Base-by-base conservation (phyloP, 106 monocot genomes). In the Allium cepa region DNA sequence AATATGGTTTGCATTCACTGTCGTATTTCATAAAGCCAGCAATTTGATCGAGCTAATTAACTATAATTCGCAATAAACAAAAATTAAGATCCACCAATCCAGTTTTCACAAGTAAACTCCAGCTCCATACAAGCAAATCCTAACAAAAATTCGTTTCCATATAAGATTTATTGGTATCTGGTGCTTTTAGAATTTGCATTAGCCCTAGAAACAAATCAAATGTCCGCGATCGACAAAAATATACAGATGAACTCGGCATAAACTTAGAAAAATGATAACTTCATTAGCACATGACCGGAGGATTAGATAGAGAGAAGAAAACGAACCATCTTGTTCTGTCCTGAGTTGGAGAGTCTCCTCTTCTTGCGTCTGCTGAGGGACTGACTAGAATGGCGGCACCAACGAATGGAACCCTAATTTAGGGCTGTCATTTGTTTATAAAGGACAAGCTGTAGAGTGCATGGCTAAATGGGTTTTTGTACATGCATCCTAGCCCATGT, bases 261-360 rank as follows among this genome's bases (percentile, higher is more conserved):
- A 61, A 27, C 8, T 11, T 11, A 61, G 27, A 61, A 28, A 17
- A 59, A 17, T 17, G 16, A 59, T 0, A 59, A 59, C 18, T 11
- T 28, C 26, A 1, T 61, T 15, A 14, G 36, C 10, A 46, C 10
- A 63, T 46, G 46, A 63, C 36, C 4, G 15, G 46, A 47, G 61
- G 62, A n/a, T 12, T 36, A 46, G 16, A 61, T 63, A 14, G 17
- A 8, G 2, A 49, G 17, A 26, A 49, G 16, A 49, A 64, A 64
- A 10, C 49, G 16, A 64, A 64, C 64, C 64, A 64, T 64, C 9
- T 64, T 49, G 64, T 64, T 64, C 10, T 3, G 1, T 64, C 16
- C 13, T 48, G 64, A 64, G 47, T 46, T 49, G 2, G 46, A 47
- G 46, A 13, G 63, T 18, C 63, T 46, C 61, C 61, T 62, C 8